Conservation (phyloP, 2,329 filamentous ascomycete species). For the Nemania sp. region DNA sequence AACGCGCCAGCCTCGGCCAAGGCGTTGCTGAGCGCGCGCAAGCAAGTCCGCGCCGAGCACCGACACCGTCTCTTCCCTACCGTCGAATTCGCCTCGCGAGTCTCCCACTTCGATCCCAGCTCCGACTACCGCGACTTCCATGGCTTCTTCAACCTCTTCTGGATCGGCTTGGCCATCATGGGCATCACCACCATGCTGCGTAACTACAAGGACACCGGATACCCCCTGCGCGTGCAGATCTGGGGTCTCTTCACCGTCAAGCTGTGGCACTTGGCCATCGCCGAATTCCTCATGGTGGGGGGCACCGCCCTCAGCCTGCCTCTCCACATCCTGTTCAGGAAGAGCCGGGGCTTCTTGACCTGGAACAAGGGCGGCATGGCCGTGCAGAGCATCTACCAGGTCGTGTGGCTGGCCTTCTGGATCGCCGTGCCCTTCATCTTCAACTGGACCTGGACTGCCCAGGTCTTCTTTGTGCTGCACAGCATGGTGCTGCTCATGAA, state of each 20-base stretch:
- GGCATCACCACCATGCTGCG: constrained; percentile 90
- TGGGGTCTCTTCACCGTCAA: constrained; percentile 89
- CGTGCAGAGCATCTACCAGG: constrained; percentile 82
- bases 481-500: constrained; percentile 95
- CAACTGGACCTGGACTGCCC: constrained; percentile 94
- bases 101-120: constrained; percentile 92
- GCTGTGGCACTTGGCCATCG: constrained; percentile 81
- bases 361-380: constrained; percentile 81
- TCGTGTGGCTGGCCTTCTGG: constrained; percentile 80
- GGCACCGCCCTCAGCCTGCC: constrained; percentile 74
- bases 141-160: constrained; percentile 98
- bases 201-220: constrained; percentile 92
- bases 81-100: constrained; percentile 85
- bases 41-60: constrained; percentile 79
- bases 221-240: constrained; percentile 81
- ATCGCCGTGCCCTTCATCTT: constrained; percentile 81
- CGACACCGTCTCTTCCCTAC: constrained; percentile 87
- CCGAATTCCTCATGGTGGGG: constrained; percentile 83
- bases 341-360: constrained; percentile 58
- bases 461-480: constrained; percentile 92
- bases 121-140: constrained; percentile 94
- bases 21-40: constrained; percentile 82
- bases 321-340: constrained; percentile 70
- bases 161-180: constrained; percentile 97
- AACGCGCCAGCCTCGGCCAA: constrained; percentile 94